These are phyloP conservation scores for Aurantiochytrium sp. DNA, from an alignment of 108 stramenopile species.

Conservation along the genomic window DNA sequence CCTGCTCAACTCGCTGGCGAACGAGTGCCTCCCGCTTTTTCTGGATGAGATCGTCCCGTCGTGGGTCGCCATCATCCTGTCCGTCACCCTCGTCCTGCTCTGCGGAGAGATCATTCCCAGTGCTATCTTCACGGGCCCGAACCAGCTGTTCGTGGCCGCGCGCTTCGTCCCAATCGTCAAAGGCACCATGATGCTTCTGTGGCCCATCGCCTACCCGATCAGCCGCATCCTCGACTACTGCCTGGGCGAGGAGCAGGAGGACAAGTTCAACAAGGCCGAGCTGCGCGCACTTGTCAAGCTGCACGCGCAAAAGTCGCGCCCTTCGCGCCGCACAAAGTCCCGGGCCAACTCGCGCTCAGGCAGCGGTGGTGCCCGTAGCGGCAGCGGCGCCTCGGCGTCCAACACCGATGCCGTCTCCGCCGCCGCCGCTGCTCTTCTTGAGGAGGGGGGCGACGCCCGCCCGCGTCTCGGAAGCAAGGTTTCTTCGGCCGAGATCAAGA, in stretches of 20 bases:
- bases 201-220: constrained; percentile 83
- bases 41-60: constrained; percentile 76
- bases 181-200: constrained; percentile 66
- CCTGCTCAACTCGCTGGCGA: constrained; percentile 81
- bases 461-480: not conserved
- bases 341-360: too few relatives aligned
- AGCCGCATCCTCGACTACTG: constrained; percentile 68
- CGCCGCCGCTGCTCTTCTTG: too few relatives aligned
- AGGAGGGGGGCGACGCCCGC: too few relatives aligned
- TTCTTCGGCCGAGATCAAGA: not conserved
- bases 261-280: constrained; percentile 50
- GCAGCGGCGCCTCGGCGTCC: too few relatives aligned
- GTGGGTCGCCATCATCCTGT: constrained; percentile 72
- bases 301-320: constrained; percentile 64
- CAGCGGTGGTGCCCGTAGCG: too few relatives aligned
- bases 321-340: not conserved
- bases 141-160: constrained; percentile 18
- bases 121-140: constrained; percentile 40
- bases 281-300: constrained; percentile 70
- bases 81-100: constrained; percentile 71
- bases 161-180: constrained; percentile 71
- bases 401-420: not conserved
- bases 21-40: constrained; percentile 90
- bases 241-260: constrained; percentile 51
- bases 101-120: constrained; percentile 17